phyloP scores from a whole-genome alignment of 306 rosid species.

The Dalbergia oliveri region DNA sequence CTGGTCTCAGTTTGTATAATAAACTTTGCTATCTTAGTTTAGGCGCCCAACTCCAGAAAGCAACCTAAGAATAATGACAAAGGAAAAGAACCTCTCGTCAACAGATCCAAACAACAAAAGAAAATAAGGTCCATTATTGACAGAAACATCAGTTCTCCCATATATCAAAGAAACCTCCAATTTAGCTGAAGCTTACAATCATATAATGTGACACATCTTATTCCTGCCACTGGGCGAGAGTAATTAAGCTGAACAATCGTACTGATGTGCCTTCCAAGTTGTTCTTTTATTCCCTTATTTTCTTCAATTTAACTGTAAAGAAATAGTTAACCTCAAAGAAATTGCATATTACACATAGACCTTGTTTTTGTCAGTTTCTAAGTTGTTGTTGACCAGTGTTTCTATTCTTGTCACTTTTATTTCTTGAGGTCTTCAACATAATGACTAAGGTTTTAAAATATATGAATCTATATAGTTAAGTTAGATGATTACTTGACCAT shows the following conservation, averaged over 20 bases:
- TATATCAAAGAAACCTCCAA: conserved; percentile 44
- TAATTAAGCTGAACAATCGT: conserved; percentile 33
- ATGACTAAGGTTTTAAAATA: conserved; percentile 18
- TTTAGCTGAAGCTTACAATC: conserved; percentile 51
- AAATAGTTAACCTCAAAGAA: conserved; percentile 19
- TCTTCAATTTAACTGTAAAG: conserved; percentile 10
- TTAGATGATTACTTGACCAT: not conserved
- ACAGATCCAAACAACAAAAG: conserved; percentile 46
- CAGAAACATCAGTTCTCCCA: conserved; percentile 37
- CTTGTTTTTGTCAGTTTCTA: conserved; percentile 32
- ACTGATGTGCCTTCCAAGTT: conserved; percentile 2
- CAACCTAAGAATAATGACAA: conserved; percentile 47
- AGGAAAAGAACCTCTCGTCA: conserved; percentile 16
- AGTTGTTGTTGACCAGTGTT: conserved; percentile 16
- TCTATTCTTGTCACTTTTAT: conserved; percentile 26
- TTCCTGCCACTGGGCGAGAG: conserved; percentile 16
- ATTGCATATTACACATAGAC: not conserved
- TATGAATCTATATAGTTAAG: conserved; percentile 4
- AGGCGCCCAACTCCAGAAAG: conserved; percentile 42
- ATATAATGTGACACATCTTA: conserved; percentile 31
- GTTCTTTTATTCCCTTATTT: not conserved
- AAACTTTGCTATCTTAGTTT: conserved; percentile 13
- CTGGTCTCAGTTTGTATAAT: conserved; percentile 22
- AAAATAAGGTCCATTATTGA: conserved; percentile 42
- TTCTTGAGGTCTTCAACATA: conserved; percentile 34